phyloP scores from a whole-genome alignment of 306 rosid species.

The Prunus padus region DNA sequence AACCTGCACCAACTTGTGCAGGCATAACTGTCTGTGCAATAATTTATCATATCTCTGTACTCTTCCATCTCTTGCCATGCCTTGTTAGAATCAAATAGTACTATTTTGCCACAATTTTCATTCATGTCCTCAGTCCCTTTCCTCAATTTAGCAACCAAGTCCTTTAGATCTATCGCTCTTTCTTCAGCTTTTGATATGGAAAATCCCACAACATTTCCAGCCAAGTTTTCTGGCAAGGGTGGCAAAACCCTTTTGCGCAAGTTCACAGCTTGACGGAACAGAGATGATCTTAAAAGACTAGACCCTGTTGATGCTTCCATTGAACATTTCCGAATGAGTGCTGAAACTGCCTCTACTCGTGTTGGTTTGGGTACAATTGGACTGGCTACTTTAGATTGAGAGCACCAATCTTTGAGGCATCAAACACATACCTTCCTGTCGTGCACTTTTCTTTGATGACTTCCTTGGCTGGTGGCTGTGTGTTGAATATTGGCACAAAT shows the following conservation, averaged over 20 bases:
- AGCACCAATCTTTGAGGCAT: slow-evolving; percentile 22
- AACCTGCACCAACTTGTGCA: slow-evolving; percentile 31
- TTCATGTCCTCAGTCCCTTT: neutral
- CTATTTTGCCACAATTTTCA: neutral
- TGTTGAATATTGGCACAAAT: too few relatives aligned
- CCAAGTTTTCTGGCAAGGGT: neutral
- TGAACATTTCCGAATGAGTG: slow-evolving; percentile 30
- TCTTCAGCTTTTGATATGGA: neutral
- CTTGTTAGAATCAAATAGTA: neutral
- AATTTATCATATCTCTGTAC: neutral
- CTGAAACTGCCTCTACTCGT: slow-evolving; percentile 38
- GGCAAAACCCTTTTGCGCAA: slow-evolving; percentile 27
- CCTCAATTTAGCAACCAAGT: slow-evolving; percentile 2
- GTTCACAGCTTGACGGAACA: slow-evolving; percentile 34
- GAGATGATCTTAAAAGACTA: slow-evolving; percentile 7
- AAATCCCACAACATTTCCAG: slow-evolving; percentile 17
- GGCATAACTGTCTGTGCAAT: neutral
- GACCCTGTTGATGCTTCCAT: slow-evolving; percentile 17
- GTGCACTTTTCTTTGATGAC: too few relatives aligned
- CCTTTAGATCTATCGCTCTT: slow-evolving; percentile 2
- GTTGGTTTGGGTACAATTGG: slow-evolving; percentile 23
- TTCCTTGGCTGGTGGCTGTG: too few relatives aligned
- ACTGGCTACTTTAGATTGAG: slow-evolving; percentile 32
- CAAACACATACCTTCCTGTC: slow-evolving; percentile 26
- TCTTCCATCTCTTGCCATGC: neutral